Evolutionary conservation across 2,329 filamentous ascomycete species (phyloP).

Genomic region (Colletotrichum sansevieriae): DNA sequence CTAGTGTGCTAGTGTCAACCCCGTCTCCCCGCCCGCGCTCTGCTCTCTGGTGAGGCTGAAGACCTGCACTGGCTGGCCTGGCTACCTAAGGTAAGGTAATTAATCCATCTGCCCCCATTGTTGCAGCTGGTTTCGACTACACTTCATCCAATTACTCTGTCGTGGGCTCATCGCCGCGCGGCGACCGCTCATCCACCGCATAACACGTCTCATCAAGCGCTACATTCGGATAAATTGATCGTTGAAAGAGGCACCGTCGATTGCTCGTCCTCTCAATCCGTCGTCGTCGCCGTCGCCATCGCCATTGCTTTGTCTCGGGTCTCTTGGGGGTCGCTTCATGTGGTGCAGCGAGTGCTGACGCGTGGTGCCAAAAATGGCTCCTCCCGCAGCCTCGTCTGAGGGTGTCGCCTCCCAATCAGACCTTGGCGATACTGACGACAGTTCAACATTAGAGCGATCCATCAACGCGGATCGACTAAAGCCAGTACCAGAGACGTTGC

Average conservation of each 20-base stretch:
- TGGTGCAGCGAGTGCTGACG: conserved; percentile 42
- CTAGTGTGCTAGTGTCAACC: conserved; percentile 6
- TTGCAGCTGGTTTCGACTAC: conserved; percentile 28
- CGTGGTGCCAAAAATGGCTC: conserved; percentile 43
- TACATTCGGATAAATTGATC: neutral
- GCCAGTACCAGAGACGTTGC: conserved; percentile 8
- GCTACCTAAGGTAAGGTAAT: conserved; percentile 29
- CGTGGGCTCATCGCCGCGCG: conserved; percentile 42
- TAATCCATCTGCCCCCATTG: conserved; percentile 41
- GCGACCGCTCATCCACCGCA: conserved; percentile 38
- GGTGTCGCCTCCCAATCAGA: conserved; percentile 42
- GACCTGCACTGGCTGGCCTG: conserved; percentile 16
- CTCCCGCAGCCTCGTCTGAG: conserved; percentile 43
- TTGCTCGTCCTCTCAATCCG: conserved; percentile 20
- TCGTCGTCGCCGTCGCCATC: neutral
- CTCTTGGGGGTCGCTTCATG: conserved; percentile 32
- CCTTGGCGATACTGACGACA: conserved; percentile 40
- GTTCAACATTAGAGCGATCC: conserved; percentile 21
- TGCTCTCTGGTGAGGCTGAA: conserved; percentile 38
- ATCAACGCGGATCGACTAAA: conserved; percentile 24
- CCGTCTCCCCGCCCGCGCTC: conserved; percentile 9
- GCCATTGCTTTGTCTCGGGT: conserved; percentile 38
- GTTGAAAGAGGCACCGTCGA: conserved; percentile 3
- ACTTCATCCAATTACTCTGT: conserved; percentile 39
- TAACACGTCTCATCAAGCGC: conserved; percentile 1